phyloP scores from a whole-genome alignment of 2,329 filamentous ascomycete species.

The Fusarium xyrophilum region DNA sequence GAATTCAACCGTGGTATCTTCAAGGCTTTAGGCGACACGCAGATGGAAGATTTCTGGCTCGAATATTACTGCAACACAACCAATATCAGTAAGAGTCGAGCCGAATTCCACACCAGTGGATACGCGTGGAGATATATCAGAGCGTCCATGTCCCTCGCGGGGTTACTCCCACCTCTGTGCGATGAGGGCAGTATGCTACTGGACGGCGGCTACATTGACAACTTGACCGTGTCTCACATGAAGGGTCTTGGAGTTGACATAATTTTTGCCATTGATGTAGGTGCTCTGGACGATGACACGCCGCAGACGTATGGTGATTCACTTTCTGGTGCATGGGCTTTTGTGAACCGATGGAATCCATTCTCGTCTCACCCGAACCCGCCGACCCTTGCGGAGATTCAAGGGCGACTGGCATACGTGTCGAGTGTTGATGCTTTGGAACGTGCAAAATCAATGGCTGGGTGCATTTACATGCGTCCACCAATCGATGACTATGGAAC shows the following conservation, averaged over 20 bases:
- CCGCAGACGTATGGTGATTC: constrained; percentile 95
- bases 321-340: constrained; percentile 92
- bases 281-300: constrained; percentile 87
- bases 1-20: constrained; percentile 99
- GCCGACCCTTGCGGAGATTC: constrained; percentile 93
- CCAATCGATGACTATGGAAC: constrained; percentile 94
- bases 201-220: constrained; percentile 96
- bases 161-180: constrained; percentile 89
- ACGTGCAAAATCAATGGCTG: constrained; percentile 86
- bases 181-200: constrained; percentile 97
- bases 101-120: constrained; percentile 92
- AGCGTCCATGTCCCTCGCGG: constrained; percentile 95
- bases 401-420: constrained; percentile 92
- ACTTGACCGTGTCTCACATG: constrained; percentile 96
- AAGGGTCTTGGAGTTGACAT: constrained; percentile 90
- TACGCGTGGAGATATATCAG: constrained; percentile 98
- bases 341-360: constrained; percentile 96
- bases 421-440: constrained; percentile 94
- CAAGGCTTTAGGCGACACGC: constrained; percentile 95
- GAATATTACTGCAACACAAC: constrained; percentile 99
- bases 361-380: constrained; percentile 89
- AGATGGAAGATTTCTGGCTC: constrained; percentile 99
- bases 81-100: constrained; percentile 92
- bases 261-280: constrained; percentile 96
- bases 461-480: constrained; percentile 95